phyloP scores from a whole-genome alignment of 805 yeast species.

The Metschnikowia bowlesiae region DNA sequence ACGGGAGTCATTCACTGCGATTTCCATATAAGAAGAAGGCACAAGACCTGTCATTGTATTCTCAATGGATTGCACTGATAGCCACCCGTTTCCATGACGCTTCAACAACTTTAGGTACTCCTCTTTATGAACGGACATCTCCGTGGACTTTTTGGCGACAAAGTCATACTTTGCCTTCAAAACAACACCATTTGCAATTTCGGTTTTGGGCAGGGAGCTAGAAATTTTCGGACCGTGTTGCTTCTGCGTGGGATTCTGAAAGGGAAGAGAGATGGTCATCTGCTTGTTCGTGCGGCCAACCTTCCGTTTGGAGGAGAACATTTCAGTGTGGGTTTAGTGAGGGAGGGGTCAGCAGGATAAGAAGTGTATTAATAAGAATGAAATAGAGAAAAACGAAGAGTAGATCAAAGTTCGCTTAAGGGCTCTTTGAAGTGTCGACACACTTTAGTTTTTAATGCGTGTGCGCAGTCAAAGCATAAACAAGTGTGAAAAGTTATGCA shows the following conservation, averaged over 20 bases:
- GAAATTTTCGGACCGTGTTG: conserved; percentile 18
- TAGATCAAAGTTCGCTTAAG: neutral
- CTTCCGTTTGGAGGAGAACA: conserved; percentile 2
- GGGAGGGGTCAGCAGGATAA: neutral
- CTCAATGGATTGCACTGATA: conserved; percentile 28
- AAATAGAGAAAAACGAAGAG: neutral
- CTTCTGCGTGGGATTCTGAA: neutral
- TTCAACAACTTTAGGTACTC: conserved; percentile 31
- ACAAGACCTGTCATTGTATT: conserved; percentile 26
- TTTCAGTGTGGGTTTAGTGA: neutral
- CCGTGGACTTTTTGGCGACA: conserved; percentile 23
- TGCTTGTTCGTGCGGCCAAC: neutral
- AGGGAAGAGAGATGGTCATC: neutral
- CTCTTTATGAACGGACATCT: conserved; percentile 23
- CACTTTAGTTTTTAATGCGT: neutral
- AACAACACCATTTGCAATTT: conserved; percentile 17
- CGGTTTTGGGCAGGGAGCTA: conserved; percentile 24
- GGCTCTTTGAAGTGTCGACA: neutral
- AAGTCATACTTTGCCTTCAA: conserved; percentile 31
- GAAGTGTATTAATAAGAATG: neutral
- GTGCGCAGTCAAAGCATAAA: neutral
- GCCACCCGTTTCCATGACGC: conserved; percentile 40
- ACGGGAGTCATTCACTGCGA: conserved; percentile 35
- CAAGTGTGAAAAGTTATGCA: neutral
- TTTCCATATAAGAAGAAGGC: conserved; percentile 38